Base-by-base conservation (phyloP, 1,284 basidiomycete genomes). In the Athelia sp. region DNA sequence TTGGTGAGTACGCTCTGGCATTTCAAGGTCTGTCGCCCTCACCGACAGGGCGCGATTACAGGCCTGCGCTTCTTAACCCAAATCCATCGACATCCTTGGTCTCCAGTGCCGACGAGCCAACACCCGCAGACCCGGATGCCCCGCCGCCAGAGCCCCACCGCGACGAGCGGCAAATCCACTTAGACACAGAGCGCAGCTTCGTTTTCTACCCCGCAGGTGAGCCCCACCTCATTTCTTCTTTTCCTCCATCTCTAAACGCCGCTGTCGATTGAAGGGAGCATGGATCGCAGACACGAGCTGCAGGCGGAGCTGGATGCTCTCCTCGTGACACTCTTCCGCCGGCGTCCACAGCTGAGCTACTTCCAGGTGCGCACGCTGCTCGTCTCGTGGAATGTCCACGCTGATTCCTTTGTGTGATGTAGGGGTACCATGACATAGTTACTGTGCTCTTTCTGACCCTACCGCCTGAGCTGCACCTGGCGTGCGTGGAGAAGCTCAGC, bases 391-490 rank as follows among this genome's bases (percentile, higher is more conserved):
- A 19, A 21, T 42, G 6, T 18, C 31, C 34, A 3, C 49, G 3
- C 23, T 48, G 32, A 32, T 19, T n/a, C n/a, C 23, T n/a, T n/a
- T n/a, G 32, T 9, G 46, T 13, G 13, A 29, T 29, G 26, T 13
- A 29, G 82, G 94, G 94, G 36, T 96, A 92, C 63, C 94, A 98
- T 63, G 94, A 97, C 62, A 91, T 98, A 43, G 75, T 93, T 26
- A 87, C 90, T 0, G 90, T 97, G 11, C 56, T 97, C 0, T 88
- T 90, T 57, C 75, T 97, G 23, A 94, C 93, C 0, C 72, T 94
- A 8, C 84, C 85, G 2, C 61, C 65, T 24, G 76, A 81, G 35
- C 52, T 81, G 21, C 79, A 82, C 52, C 60, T 88, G 19, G 69
- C 67, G 17, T 81, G 80, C 54, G 74, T 76, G 46, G 82, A 88